Evolutionary conservation across 1,284 basidiomycete genomes (phyloP), one percentile per base, ranked within the genome.

Genomic region (Mycena citricolor): DNA sequence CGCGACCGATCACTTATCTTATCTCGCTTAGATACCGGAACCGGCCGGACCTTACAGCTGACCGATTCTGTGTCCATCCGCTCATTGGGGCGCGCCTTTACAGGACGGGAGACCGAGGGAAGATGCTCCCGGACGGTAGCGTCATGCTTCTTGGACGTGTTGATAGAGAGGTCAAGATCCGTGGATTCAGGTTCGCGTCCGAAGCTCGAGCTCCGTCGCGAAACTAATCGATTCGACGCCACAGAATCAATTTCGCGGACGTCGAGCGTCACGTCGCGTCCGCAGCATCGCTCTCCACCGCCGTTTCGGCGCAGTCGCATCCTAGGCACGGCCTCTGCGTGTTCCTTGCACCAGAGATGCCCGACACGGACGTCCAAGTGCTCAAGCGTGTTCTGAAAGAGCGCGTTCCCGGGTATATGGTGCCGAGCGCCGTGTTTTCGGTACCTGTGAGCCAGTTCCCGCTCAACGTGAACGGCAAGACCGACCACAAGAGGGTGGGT

Each of bases 181-280:
- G 33, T 5, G 33, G 33, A 12, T 35, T n/a, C n/a, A n/a, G n/a
- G n/a, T n/a, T n/a, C n/a, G n/a, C n/a, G n/a, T n/a, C n/a, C n/a
- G n/a, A n/a, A n/a, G n/a, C n/a, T n/a, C n/a, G n/a, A n/a, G n/a
- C n/a, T n/a, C n/a, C n/a, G n/a, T n/a, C n/a, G n/a, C n/a, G n/a
- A n/a, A n/a, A n/a, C n/a, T n/a, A n/a, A 35, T 35, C 33, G 33
- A 22, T 35, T 8, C 10, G 12, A 21, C 33, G 10, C 8, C 16
- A 19, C 19, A 35, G 33, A 35, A 35, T 35, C 33, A 22, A 35
- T 21, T 21, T 35, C 19, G 33, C 20, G 6, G 33, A 35, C 8
- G 20, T 35, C 12, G 33, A 35, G 19, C 33, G 33, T 8, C 11
- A 12, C 8, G 24, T 35, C 19, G 10, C 16, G 12, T 19, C 20